phyloP scores from a whole-genome alignment of 2,329 filamentous ascomycete genomes.

The Ophiostoma perfectum region DNA sequence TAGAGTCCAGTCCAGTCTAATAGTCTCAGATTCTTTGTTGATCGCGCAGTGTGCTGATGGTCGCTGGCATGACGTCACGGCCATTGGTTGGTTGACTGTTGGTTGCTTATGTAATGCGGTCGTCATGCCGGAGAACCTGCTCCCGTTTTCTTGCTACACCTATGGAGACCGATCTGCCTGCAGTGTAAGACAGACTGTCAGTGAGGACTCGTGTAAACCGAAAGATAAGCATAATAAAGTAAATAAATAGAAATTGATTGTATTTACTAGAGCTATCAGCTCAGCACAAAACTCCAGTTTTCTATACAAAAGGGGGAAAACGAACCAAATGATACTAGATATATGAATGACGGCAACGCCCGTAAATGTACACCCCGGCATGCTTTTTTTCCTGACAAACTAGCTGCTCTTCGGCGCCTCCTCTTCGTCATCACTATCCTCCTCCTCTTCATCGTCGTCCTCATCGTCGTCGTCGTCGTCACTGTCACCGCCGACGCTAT shows the following conservation, averaged over 20 bases:
- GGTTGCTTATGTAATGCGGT: conserved; percentile 4
- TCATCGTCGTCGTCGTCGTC: conserved; percentile 52
- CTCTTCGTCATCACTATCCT: background rate
- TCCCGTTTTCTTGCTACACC: background rate
- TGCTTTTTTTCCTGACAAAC: background rate
- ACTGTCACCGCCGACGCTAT: conserved; percentile 54
- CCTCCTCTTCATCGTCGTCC: background rate
- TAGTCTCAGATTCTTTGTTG: background rate
- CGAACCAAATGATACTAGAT: background rate
- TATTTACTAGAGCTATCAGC: no score
- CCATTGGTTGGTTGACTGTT: background rate
- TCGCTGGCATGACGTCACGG: conserved; percentile 8
- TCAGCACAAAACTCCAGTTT: background rate
- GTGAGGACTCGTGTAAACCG: no score
- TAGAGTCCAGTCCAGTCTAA: no score
- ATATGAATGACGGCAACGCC: conserved; percentile 13
- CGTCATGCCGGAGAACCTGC: conserved; percentile 11
- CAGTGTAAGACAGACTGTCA: background rate
- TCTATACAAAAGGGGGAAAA: background rate
- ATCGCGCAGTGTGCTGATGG: background rate
- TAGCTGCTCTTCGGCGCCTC: conserved; percentile 9
- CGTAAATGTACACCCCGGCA: conserved; percentile 6
- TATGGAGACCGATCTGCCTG: background rate
- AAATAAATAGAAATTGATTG: no score
- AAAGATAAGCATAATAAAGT: no score